Evolutionary conservation across 2,329 filamentous ascomycete genomes (phyloP).

Genomic region (Phialemonium atrogriseum): DNA sequence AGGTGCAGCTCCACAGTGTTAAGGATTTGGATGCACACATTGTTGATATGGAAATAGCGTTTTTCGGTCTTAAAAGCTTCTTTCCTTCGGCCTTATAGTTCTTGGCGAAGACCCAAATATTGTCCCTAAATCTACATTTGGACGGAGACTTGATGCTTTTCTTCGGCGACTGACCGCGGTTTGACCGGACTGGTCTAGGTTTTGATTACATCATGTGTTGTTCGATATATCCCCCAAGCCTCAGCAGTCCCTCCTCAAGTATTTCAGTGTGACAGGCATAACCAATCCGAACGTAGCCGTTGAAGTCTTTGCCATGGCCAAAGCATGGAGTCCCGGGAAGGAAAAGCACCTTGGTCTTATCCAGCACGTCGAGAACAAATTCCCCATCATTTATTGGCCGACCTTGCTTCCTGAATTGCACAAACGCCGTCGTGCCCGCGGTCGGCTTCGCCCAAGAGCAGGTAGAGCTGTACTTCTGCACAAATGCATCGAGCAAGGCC

Average conservation of each 20-base stretch:
- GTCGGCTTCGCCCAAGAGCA: conserved; percentile 67
- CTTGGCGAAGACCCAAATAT: too few species aligned
- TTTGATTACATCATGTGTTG: conserved; percentile 16
- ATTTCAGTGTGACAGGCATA: conserved; percentile 65
- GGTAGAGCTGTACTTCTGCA: conserved; percentile 53
- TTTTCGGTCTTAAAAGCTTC: too few species aligned
- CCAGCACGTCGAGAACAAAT: conserved; percentile 61
- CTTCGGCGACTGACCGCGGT: neutral
- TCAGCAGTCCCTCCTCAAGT: conserved; percentile 56
- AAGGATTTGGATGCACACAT: too few species aligned
- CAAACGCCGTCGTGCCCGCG: conserved; percentile 72
- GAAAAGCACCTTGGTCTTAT: conserved; percentile 64
- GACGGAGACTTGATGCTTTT: too few species aligned
- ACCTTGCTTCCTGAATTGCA: conserved; percentile 54
- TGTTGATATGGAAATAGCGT: too few species aligned
- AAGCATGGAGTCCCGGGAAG: conserved; percentile 69
- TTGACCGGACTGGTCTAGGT: neutral
- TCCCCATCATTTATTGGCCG: conserved; percentile 61
- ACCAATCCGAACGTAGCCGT: conserved; percentile 69
- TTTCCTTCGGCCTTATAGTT: too few species aligned
- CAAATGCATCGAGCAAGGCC: conserved; percentile 56
- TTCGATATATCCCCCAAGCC: conserved; percentile 31
- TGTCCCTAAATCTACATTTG: too few species aligned
- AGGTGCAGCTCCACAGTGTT: too few species aligned
- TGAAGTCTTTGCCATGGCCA: conserved; percentile 56